Evolutionary conservation across 768 basidiomycete species (phyloP), one percentile per base, ranked within the genome.

Genomic region (Guyanaporus albipodus): DNA sequence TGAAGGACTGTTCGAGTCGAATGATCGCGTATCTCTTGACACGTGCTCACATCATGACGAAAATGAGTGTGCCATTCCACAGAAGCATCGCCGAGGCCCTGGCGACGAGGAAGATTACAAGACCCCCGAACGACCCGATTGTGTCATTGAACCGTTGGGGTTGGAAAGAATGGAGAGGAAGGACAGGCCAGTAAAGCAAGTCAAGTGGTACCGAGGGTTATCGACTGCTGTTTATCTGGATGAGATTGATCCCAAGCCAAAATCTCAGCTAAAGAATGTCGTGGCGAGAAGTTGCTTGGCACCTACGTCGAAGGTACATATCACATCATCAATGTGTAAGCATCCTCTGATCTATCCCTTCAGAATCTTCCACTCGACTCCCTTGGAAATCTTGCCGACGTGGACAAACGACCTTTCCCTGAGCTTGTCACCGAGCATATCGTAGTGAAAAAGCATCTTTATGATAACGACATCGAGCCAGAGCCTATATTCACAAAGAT

Each of bases 21-120:
- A 39, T 12, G 46, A 50, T 26, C 44, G 37, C 18, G 34, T 17
- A 36, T 40, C 50, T 36, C 38, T 22, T 11, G 42, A 27, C 33
- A 36, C 11, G 32, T 44, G 32, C 36, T 33, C 21, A 18, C 56
- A 49, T 18, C 51, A 49, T 28, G 69, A 63, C 27, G 67, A 63
- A 53, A 56, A 56, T 27, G 60, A 57, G 39, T 53, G 50, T 22
- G 52, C 67, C 50, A 35, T 51, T 49, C 44, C 39, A 41, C 43
- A 51, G 43, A 67, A 63, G 50, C 85, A 89, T 67, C 67, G 62
- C 42, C 70, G 81, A 56, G 89, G 82, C 2, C 78, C 88, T 4
- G 90, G 89, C 2, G 89, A 92, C 21, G 87, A 89, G 22, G 88
- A 84, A 55, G 87, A 88, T 49, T 89, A 88, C 54, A 74, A 76